These are phyloP conservation scores for Graphilbum fragrans DNA, from an alignment of 2,329 filamentous ascomycete species.

Conservation along the genomic window DNA sequence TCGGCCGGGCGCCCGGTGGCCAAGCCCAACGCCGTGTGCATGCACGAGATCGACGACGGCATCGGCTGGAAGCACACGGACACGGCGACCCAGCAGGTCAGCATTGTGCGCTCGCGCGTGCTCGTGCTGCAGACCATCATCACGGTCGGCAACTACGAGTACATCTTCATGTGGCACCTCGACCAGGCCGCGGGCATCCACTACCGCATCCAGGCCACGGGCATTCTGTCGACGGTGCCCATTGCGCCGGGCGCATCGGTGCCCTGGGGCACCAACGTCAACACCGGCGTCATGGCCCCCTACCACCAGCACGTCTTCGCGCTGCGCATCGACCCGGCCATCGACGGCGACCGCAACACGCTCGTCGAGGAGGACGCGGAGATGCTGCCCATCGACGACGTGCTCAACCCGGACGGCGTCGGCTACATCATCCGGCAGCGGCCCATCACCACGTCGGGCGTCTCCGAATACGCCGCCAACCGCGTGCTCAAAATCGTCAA, in stretches of 20 bases:
- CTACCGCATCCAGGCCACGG: constrained; percentile 52
- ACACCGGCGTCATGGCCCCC: constrained; percentile 49
- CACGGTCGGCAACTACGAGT: constrained; percentile 61
- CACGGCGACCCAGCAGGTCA: constrained; percentile 45
- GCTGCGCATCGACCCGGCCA: constrained; percentile 49
- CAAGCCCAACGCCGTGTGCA: constrained; percentile 44
- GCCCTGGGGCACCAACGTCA: constrained; percentile 50
- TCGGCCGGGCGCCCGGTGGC: constrained; percentile 36
- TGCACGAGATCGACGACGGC: constrained; percentile 59
- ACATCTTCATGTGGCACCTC: constrained; percentile 39
- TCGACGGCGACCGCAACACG: constrained; percentile 47
- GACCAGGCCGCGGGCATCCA: constrained; percentile 49
- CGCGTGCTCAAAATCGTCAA: constrained; percentile 37
- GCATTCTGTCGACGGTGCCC: constrained; percentile 48
- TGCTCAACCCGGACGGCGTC: constrained; percentile 37
- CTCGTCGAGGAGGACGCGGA: constrained; percentile 26
- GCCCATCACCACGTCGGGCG: constrained; percentile 27
- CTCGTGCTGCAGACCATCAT: constrained; percentile 48
- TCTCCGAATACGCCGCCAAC: constrained; percentile 37
- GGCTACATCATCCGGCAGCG: constrained; percentile 29
- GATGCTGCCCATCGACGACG: constrained; percentile 25
- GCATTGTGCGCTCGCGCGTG: constrained; percentile 37
- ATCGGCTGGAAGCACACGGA: constrained; percentile 63
- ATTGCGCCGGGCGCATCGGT: constrained; percentile 25
- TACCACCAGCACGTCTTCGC: constrained; percentile 62